Evolutionary conservation across 2,329 filamentous ascomycete species (phyloP), one percentile per base, ranked within the genome.

Genomic region (Aspergillus sp.): DNA sequence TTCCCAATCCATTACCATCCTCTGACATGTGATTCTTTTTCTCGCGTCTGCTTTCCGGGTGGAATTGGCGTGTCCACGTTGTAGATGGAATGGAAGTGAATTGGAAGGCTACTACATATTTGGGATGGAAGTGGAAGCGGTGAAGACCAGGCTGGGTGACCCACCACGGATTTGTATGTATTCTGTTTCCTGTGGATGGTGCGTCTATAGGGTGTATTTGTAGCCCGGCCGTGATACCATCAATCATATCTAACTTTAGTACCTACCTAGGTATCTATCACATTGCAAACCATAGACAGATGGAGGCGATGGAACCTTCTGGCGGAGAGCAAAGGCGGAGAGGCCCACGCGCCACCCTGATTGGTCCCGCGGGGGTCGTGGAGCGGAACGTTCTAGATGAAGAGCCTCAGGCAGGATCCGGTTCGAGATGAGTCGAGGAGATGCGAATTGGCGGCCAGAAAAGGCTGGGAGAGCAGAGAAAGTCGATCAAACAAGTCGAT

Each of bases 341-440:
- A 22, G 45, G 22, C 45, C n/a, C 35, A 36, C 6, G 17, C 2
- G 35, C 22, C 4, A 14, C 20, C 14, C 9, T 57, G 49, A 60
- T 60, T 59, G 56, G 57, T 20, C 49, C 55, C 53, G 47, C 49
- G 43, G 6, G 20, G 24, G 16, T 43, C 51, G 57, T 59, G 59
- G 60, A 63, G 63, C 62, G 60, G 66, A 69, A 68, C 58, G 57
- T 69, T 68, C 66, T 67, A 68, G 66, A 65, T 60, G 52, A n/a
- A 22, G 4, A 13, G 61, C 58, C 58, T 62, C 42, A 63, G 57
- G 41, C 26, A 47, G 9, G 16, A 20, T 6, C 35, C 35, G 14
- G 14, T 30, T 30, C 26, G 26, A 30, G 26, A 30, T 30, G 26
- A 30, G 9, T 30, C 26, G 26, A 30, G 3, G 26, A 30, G 4